Base-by-base conservation (phyloP, 352 stramenopile species). In the Globisporangium ultimum region DNA sequence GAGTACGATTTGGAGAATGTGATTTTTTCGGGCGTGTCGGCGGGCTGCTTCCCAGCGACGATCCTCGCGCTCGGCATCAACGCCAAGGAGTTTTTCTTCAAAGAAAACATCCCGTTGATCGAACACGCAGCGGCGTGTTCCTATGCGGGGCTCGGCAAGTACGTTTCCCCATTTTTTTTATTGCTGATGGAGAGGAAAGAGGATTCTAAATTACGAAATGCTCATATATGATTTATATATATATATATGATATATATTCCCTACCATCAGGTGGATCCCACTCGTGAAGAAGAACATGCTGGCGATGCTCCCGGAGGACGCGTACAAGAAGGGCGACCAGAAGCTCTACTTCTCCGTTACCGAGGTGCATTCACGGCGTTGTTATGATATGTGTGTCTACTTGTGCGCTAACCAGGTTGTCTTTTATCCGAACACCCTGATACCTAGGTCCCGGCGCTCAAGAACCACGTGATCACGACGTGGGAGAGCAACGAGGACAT, bases 1-100 rank as follows among this genome's bases (percentile, higher is more conserved):
- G 74, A 89, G 55, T 93, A 88, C 66, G 80, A 91, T 58, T 62
- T 93, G 17, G 58, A 66, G 47, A 53, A 84, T 55, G 79, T 90
- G 24, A 83, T 91, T 62, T 93, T 84, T 67, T 93, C 81, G 14
- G 84, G 84, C 1, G 78, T 89, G 12, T 91, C 81, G 10, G 84
- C 84, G 21, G 81, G 81, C 1, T 89, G 79, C 66, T 93, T 93
- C 64, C 80, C 84, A 0, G 81, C 84, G 3, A 70, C 82, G 20
- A 62, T 91, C 13, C 61, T 91, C 40, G 76, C 81, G 14, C 61
- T 93, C 22, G 74, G 66, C 9, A 78, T 89, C 42, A 69, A 89
- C 65, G 80, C 84, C 38, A 89, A 84, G 61, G 79, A 89, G 70
- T 88, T 91, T 58, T 93, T 93, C 76, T 88, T 89, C 60, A 88